Evolutionary conservation across 208 protist genomes (phyloP), one percentile per base, ranked within the genome.

Genomic region (Crithidia expoeki): DNA sequence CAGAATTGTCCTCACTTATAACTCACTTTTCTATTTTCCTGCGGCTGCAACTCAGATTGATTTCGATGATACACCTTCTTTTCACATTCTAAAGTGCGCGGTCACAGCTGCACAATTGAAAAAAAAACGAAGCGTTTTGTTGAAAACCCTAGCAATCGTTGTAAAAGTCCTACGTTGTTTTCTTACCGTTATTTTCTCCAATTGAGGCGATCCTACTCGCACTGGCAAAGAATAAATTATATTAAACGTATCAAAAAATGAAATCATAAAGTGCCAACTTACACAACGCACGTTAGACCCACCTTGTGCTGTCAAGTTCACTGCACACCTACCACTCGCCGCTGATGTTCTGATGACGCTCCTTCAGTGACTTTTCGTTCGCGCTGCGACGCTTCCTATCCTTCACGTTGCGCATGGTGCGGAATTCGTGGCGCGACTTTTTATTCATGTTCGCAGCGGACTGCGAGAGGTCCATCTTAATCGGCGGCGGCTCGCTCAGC

Each of bases 391-490:
- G 81, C 66, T 84, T 84, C n/a, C 23, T 56, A 46, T 95, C 83
- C 66, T 93, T 93, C 17, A 80, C 63, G 66, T 92, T 83, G 60
- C 83, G 83, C 83, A 92, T 93, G 53, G 74, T 69, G 36, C 78
- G 80, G 68, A 88, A 86, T 71, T 97, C 90, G 42, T 81, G 85
- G 4, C 93, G 76, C 55, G 85, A 76, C 80, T 95, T 97, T 76
- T 94, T 97, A 62, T 75, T 95, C 88, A 95, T 89, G 70, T 95
- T 83, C 33, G 93, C 93, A 10, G 93, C 93, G 16, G 90, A 95
- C 73, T 97, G 89, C 25, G 93, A 96, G 17, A 97, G 86, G 67
- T 96, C 90, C 38, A 98, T 85, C 72, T 97, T 89, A 40, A 98
- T 85, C 61, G 91, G 89, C 34, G 96, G 96, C 11, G 96, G 89